Evolutionary conservation across 495 filamentous ascomycete species (phyloP).

Genomic region (Saxophila tyrrhenica): DNA sequence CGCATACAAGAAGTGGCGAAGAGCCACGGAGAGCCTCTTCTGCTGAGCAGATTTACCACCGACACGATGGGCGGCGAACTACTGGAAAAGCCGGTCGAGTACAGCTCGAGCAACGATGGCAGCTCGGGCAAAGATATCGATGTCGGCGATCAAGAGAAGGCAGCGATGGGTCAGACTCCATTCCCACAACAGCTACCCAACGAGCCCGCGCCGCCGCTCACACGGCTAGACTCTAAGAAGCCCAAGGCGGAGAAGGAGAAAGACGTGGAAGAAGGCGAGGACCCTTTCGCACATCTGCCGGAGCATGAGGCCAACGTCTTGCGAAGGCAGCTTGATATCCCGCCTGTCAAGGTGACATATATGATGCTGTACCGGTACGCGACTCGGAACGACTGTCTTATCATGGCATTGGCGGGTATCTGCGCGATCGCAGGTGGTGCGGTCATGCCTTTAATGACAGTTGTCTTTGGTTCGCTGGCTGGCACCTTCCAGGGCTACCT

Average conservation of each 20-base stretch:
- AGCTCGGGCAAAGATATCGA: constrained; percentile 4
- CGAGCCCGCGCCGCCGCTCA: constrained; percentile 12
- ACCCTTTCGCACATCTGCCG: constrained; percentile 44
- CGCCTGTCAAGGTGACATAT: constrained; percentile 51
- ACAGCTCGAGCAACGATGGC: constrained; percentile 21
- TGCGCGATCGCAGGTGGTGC: constrained; percentile 69
- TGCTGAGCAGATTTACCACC: no score
- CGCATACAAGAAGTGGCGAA: background rate
- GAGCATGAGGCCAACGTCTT: constrained; percentile 55
- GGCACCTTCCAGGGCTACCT: constrained; percentile 61
- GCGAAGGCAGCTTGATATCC: constrained; percentile 58
- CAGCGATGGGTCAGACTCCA: constrained; percentile 17
- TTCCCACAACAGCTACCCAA: constrained; percentile 16
- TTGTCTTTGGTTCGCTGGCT: constrained; percentile 63
- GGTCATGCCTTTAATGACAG: constrained; percentile 77
- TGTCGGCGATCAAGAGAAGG: constrained; percentile 17
- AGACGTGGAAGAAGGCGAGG: constrained; percentile 28
- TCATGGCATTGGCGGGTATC: constrained; percentile 54
- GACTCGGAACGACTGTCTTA: constrained; percentile 58
- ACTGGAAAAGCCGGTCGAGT: constrained; percentile 15
- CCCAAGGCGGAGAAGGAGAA: constrained; percentile 16
- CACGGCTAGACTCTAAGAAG: constrained; percentile 42
- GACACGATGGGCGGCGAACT: background rate
- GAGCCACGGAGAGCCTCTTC: background rate
- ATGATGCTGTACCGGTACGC: constrained; percentile 70